Base-by-base conservation (phyloP, 202 grass and related monocot species). In the Schoenoplectus triqueter region DNA sequence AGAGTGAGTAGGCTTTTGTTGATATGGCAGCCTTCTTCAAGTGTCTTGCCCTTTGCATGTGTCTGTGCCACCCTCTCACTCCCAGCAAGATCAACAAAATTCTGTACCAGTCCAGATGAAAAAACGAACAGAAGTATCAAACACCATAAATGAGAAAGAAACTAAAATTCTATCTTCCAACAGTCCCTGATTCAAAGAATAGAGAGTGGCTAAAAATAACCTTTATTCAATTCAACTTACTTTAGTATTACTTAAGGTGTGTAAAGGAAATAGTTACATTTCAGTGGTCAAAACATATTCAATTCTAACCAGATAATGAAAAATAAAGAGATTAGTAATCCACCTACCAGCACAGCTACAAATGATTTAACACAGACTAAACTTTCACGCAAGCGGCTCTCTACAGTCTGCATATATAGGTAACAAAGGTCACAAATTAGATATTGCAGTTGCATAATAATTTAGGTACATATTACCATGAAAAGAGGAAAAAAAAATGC, bases 81-180 rank as follows among this genome's bases (percentile, higher is more conserved):
- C 88, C 96, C 93, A 69, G 96, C 96, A 88, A 99, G 96, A 82
- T 99, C 96, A 86, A 99, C 96, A 84, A 99, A 94, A 86, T 95
- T 98, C 96, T 98, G 91, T 50, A 90, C 49, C 75, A 79, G 55
- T 10, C 75, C 54, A 79, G 75, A 79, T 51, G 47, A 73, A 14
- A 51, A 44, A 79, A 42, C 75, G 44, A 79, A 79, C 6, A 77
- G 8, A 85, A 76, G 55, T 8, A 85, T 64, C 52, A 72, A 84
- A 55, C 65, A 56, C 1, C 21, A 40, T 41, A 41, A 42, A 59
- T 77, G 2, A 18, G 31, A 31, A 31, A 31, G 31, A 31, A 31
- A 31, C 31, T 31, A 31, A 31, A 31, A 31, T 31, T 31, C 31
- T 31, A 31, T 31, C 31, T 31, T 31, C 40, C 8, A 18, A 13